These are phyloP conservation scores for Beta macrorhiza DNA, from an alignment of 179 eudicot species.

Conservation along the genomic window DNA sequence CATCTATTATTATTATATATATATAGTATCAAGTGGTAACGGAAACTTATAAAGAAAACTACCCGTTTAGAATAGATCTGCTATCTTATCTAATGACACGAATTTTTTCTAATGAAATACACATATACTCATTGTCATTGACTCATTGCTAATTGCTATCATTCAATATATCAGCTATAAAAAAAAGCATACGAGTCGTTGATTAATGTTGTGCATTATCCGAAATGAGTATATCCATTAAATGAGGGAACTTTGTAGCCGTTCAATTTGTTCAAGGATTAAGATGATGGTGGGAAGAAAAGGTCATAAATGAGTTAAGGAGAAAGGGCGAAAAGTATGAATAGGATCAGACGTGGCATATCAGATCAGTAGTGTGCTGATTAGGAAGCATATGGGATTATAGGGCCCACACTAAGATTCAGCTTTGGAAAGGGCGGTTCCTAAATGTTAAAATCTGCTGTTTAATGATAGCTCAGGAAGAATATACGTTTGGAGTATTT, in stretches of 20 bases:
- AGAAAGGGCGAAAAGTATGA: slow-evolving; percentile 6
- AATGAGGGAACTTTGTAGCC: slow-evolving; percentile 1
- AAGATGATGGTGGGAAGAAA: slow-evolving; percentile 19
- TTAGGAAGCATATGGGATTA: slow-evolving; percentile 23
- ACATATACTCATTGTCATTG: no score
- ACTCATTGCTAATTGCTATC: no score
- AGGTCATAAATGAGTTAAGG: background rate
- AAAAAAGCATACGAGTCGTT: no score
- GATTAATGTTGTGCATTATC: background rate
- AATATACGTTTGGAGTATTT: slow-evolving; percentile 8
- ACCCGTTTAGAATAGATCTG: no score
- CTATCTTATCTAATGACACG: no score
- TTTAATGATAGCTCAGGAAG: background rate
- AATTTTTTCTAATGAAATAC: no score
- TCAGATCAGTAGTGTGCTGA: slow-evolving; percentile 19
- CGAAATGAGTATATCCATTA: background rate
- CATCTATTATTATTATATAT: no score
- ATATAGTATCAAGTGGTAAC: no score
- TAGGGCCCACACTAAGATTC: slow-evolving; percentile 20
- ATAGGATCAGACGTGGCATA: slow-evolving; percentile 31
- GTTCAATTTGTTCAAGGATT: slow-evolving; percentile 16
- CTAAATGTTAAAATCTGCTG: background rate
- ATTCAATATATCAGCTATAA: no score
- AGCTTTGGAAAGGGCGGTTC: slow-evolving; percentile 22
- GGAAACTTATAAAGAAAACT: no score